Percentiles rank a stretch among this genome's conserved stretches.
Conservation (phyloP, 768 basidiomycete species). For the Boletus edulis region DNA sequence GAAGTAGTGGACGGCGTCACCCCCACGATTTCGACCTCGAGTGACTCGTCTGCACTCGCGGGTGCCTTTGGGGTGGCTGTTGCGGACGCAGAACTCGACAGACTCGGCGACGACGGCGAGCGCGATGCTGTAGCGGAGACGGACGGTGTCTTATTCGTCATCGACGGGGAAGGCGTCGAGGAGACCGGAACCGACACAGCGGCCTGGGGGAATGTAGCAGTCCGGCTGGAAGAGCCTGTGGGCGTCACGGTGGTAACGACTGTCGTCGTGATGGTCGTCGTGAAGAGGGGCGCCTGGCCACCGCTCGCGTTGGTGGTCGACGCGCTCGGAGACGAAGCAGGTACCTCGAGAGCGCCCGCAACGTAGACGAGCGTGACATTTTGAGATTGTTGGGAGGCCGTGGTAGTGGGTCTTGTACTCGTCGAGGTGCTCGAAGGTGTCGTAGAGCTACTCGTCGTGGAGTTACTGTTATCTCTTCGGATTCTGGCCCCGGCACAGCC, state of each 20-base stretch:
- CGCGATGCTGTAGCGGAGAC: background rate
- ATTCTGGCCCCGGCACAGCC: conserved; percentile 10
- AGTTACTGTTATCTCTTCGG: conserved; percentile 9
- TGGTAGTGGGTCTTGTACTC: conserved; percentile 9
- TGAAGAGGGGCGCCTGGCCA: conserved; percentile 7
- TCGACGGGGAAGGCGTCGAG: conserved; percentile 3
- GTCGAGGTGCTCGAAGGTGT: conserved; percentile 18
- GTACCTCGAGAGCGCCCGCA: conserved; percentile 35
- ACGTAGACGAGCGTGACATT: conserved; percentile 57
- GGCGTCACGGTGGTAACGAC: conserved; percentile 11
- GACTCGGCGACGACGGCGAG: conserved; percentile 3
- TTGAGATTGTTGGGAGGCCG: conserved; percentile 10
- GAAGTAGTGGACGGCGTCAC: background rate
- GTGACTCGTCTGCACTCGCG: conserved; percentile 9
- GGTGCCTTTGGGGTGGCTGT: background rate
- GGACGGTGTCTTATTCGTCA: background rate
- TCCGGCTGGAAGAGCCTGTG: background rate
- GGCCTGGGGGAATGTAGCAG: conserved; percentile 11
- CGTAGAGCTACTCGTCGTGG: conserved; percentile 7
- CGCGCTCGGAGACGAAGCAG: conserved; percentile 5
- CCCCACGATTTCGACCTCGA: conserved; percentile 23
- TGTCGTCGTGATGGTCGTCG: conserved; percentile 29
- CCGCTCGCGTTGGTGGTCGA: background rate
- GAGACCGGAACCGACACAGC: conserved; percentile 12
- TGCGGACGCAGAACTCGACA: background rate